Conservation (phyloP, 1,139 yeast genomes). For the Nakaseomyces bracarensis region DNA sequence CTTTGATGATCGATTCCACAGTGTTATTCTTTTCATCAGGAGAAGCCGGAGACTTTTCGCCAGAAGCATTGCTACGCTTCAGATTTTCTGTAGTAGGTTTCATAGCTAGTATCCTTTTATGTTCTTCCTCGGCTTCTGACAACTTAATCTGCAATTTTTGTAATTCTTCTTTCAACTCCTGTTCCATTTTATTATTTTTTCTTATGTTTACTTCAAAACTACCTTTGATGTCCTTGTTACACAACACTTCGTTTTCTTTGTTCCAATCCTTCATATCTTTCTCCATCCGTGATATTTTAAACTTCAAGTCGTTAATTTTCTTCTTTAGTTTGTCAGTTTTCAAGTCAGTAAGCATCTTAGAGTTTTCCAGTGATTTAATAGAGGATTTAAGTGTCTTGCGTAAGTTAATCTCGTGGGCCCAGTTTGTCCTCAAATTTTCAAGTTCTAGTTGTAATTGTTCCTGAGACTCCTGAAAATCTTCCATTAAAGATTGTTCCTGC, state of each 20-base stretch:
- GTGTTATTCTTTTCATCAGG: background rate
- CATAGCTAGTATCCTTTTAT: background rate
- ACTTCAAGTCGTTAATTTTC: conserved; percentile 20
- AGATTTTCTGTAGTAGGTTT: conserved; percentile 3
- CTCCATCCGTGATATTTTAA: conserved; percentile 25
- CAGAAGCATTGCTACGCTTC: conserved; percentile 1
- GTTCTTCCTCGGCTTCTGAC: conserved; percentile 16
- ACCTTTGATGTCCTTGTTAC: conserved; percentile 12
- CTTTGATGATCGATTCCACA: background rate
- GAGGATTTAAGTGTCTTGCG: conserved; percentile 29
- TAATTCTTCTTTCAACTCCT: conserved; percentile 25
- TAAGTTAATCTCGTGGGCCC: conserved; percentile 30
- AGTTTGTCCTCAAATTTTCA: conserved; percentile 27
- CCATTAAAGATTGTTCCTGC: conserved; percentile 21
- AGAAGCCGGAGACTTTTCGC: background rate
- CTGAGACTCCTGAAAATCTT: conserved; percentile 28
- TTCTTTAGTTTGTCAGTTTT: conserved; percentile 26
- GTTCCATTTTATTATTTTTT: conserved; percentile 14
- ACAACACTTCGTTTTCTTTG: conserved; percentile 17
- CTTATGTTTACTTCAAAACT: conserved; percentile 13
- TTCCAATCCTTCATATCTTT: conserved; percentile 24
- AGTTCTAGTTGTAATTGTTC: conserved; percentile 24
- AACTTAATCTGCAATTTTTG: conserved; percentile 25
- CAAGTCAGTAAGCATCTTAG: conserved; percentile 28
- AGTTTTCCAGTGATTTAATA: conserved; percentile 30